A percentile compares a stretch with the other conserved stretches of the same genome.
Evolutionary conservation across 441 rosid genomes (phyloP).

Genomic region (Erodium moschatum): DNA sequence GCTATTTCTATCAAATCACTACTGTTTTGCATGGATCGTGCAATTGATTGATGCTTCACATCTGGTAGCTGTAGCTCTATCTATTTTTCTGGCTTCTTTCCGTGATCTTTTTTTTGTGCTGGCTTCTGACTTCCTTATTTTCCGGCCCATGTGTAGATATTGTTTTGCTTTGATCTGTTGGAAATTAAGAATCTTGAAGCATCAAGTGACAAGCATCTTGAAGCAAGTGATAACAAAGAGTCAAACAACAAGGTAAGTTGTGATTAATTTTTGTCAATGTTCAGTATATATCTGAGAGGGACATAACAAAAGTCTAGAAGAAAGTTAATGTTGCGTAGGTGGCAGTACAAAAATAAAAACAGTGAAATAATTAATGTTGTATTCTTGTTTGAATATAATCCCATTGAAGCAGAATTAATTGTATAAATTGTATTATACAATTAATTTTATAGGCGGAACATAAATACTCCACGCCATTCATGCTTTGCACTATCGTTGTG

Average conservation of each 20-base stretch:
- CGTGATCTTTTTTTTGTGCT: not conserved
- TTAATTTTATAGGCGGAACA: too few relatives aligned
- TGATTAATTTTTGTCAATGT: not conserved
- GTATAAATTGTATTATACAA: not conserved
- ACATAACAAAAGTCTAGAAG: too few relatives aligned
- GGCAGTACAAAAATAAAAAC: too few relatives aligned
- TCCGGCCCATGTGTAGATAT: slow-evolving; percentile 39
- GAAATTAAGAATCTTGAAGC: slow-evolving; percentile 31
- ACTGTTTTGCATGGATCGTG: not conserved
- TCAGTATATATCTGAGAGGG: too few relatives aligned
- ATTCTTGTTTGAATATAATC: too few relatives aligned
- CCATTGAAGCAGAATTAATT: not conserved
- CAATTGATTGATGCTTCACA: not conserved
- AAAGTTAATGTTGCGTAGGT: too few relatives aligned
- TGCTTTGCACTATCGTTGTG: too few relatives aligned
- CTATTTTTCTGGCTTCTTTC: not conserved
- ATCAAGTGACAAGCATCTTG: slow-evolving; percentile 9
- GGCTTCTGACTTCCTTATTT: slow-evolving; percentile 13
- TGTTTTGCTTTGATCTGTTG: slow-evolving; percentile 48
- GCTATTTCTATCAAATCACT: not conserved
- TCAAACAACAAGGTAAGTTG: slow-evolving; percentile 33
- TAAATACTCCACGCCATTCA: too few relatives aligned
- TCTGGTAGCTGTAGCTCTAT: not conserved
- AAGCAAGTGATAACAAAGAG: not conserved
- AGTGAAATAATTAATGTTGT: too few relatives aligned